Evolutionary conservation across 176 grass and related monocot species (phyloP), one percentile per base, ranked within the genome.

Genomic region (Zoysia japonica): DNA sequence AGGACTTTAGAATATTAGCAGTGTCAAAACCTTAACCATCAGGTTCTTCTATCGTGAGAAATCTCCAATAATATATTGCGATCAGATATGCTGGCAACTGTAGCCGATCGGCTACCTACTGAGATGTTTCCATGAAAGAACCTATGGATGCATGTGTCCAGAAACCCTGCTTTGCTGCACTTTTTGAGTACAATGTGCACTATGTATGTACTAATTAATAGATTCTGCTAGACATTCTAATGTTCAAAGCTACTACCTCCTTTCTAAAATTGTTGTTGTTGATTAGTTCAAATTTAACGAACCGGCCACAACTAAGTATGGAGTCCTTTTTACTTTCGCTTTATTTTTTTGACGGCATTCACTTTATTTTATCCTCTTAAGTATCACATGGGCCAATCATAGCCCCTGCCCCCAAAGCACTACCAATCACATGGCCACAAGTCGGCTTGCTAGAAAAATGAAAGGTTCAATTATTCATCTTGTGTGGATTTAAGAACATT

Each of bases 341-440:
- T 85, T 85, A 80, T 77, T 80, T 80, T 85, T 28, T 28, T 28
- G 28, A 28, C 28, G 28, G 28, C 28, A 28, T 28, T 28, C 82
- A 50, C 66, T 81, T 85, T 85, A 80, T 77, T 80, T 80, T 85
- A 80, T 89, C 77, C 9, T 37, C 64, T 78, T 38, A 75, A 84
- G 76, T 80, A 85, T 85, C 76, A 72, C 82, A 81, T 78, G 87
- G 70, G 43, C 87, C 87, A 80, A 88, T 85, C 87, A 88, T 85
- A 88, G 54, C 87, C 28, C 42, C 48, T 16, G 82, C 36, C 56
- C 71, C 66, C 77, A 85, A 80, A 85, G 82, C 19, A 49, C 78
- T 66, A 67, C 82, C 87, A 81, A 85, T 81, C 87, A 85, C 87
- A 85, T 77, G 82, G 87, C 51, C 56, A 38, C 47, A 37, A 54